Percentiles rank a stretch among this genome's conserved stretches.
These are phyloP conservation scores for Chytriomyces sp. DNA, from an alignment of 192 early-diverging fungal species.

Conservation along the genomic window DNA sequence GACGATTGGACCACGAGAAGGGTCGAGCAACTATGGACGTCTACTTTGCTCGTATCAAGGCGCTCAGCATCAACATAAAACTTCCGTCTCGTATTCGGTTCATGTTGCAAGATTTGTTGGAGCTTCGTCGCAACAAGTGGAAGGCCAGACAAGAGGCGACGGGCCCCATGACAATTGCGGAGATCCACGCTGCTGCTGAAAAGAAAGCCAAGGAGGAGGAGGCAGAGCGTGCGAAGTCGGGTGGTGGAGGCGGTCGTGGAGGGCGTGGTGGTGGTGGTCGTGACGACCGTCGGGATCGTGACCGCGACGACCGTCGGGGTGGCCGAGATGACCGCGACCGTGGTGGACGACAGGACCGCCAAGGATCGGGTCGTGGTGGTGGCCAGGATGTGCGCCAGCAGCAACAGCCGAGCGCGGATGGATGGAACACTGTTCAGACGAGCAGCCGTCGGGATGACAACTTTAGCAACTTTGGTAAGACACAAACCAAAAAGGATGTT, in stretches of 20 bases:
- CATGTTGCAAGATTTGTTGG: constrained; percentile 87
- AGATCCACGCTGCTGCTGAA: constrained; percentile 80
- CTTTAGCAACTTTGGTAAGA: constrained; percentile 5
- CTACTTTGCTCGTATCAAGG: constrained; percentile 84
- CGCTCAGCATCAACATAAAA: constrained; percentile 68
- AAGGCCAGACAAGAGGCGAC: constrained; percentile 58
- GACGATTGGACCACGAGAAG: constrained; percentile 69
- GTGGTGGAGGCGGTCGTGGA: constrained; percentile 44
- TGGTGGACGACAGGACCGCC: constrained; percentile 21
- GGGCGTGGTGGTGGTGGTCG: constrained; percentile 54
- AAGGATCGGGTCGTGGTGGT: constrained; percentile 2
- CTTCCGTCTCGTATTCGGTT: constrained; percentile 90
- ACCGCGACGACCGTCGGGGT: constrained; percentile 39
- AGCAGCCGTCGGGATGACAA: not conserved
- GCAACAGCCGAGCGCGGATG: constrained; percentile 7
- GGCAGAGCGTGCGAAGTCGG: constrained; percentile 65
- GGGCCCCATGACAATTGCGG: constrained; percentile 89
- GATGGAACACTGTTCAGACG: not conserved
- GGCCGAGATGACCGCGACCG: not conserved
- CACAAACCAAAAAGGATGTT: constrained; percentile 26
- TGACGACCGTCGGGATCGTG: constrained; percentile 57
- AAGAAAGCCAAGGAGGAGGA: constrained; percentile 72
- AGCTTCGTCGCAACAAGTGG: constrained; percentile 81
- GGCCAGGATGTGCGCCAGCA: constrained; percentile 15
- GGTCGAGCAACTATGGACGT: constrained; percentile 72